These are phyloP conservation scores for Pleurotus tuoliensis DNA, from an alignment of 768 basidiomycete species.

Conservation along the genomic window DNA sequence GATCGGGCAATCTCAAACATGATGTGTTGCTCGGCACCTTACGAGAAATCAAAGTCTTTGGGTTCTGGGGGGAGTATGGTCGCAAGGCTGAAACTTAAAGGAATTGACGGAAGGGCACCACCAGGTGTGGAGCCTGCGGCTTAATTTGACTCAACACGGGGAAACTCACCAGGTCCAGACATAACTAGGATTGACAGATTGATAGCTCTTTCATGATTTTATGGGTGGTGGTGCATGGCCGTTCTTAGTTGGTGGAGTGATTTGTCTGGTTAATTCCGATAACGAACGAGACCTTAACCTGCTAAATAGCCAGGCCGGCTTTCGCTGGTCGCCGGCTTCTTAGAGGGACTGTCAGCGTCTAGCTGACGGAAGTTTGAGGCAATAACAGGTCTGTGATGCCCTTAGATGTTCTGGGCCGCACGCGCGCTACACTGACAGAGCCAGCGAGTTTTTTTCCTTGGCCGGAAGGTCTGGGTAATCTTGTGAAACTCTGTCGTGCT, in stretches of 20 bases:
- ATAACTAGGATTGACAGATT: constrained; percentile 58
- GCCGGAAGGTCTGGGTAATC: constrained; percentile 53
- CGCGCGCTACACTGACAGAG: constrained; percentile 86
- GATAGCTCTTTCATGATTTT: constrained; percentile 25
- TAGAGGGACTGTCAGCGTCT: constrained; percentile 82
- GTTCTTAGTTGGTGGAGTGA: constrained; percentile 87
- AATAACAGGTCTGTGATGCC: constrained; percentile 91
- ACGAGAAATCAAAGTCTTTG: constrained; percentile 89
- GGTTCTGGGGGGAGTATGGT: constrained; percentile 59
- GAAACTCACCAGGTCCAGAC: constrained; percentile 80
- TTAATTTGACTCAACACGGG: constrained; percentile 85
- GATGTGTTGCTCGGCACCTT: constrained; percentile 62
- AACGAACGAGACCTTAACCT: constrained; percentile 83
- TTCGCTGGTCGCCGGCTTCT: constrained; percentile 68
- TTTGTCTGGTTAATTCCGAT: constrained; percentile 88
- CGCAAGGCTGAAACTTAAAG: constrained; percentile 70
- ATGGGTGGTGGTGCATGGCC: constrained; percentile 89
- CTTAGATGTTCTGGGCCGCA: constrained; percentile 89
- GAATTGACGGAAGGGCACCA: constrained; percentile 84
- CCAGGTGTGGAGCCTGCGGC: constrained; percentile 75
- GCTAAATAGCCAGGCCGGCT: constrained; percentile 71
- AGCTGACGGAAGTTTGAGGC: constrained; percentile 84
- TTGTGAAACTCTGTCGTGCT: constrained; percentile 78
- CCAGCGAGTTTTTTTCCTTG: constrained; percentile 67
- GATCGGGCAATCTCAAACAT: background rate